phyloP scores from a whole-genome alignment of 208 protist species.

The Trypanosoma scelopori region DNA sequence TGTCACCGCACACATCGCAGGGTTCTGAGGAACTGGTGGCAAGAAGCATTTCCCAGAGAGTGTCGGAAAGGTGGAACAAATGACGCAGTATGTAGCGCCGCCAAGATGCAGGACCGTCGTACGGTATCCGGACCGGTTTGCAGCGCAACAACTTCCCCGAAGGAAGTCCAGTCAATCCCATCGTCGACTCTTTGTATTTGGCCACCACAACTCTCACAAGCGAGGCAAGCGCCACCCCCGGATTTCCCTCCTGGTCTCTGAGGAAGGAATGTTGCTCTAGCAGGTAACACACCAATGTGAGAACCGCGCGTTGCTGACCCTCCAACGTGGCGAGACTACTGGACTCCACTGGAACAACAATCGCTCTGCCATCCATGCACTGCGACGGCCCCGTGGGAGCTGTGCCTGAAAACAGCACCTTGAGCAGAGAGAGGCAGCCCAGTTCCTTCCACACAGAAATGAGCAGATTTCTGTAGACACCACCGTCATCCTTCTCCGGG shows the following conservation, averaged over 20 bases:
- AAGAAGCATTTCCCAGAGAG: conserved; percentile 44
- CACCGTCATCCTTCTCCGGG: background rate
- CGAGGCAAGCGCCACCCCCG: conserved; percentile 2
- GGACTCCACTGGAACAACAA: conserved; percentile 26
- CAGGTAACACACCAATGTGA: conserved; percentile 69
- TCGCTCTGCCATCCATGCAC: conserved; percentile 10
- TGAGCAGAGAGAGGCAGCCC: conserved; percentile 62
- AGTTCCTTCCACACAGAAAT: conserved; percentile 53
- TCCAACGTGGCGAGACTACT: conserved; percentile 27
- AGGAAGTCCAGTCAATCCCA: background rate
- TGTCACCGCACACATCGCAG: conserved; percentile 35
- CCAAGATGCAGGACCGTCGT: conserved; percentile 32
- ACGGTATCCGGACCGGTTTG: conserved; percentile 8
- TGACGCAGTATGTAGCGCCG: conserved; percentile 28
- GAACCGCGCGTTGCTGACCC: conserved; percentile 30
- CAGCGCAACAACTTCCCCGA: background rate
- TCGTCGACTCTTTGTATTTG: background rate
- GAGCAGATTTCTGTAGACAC: conserved; percentile 17
- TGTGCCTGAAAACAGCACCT: conserved; percentile 43
- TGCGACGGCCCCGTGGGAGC: background rate
- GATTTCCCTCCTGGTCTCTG: background rate
- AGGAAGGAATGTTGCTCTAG: background rate
- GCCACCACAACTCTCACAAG: background rate
- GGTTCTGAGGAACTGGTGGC: conserved; percentile 16
- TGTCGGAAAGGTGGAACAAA: conserved; percentile 53